phyloP scores from a whole-genome alignment of 1,284 basidiomycete species.

The Sanghuangporus weigelae region DNA sequence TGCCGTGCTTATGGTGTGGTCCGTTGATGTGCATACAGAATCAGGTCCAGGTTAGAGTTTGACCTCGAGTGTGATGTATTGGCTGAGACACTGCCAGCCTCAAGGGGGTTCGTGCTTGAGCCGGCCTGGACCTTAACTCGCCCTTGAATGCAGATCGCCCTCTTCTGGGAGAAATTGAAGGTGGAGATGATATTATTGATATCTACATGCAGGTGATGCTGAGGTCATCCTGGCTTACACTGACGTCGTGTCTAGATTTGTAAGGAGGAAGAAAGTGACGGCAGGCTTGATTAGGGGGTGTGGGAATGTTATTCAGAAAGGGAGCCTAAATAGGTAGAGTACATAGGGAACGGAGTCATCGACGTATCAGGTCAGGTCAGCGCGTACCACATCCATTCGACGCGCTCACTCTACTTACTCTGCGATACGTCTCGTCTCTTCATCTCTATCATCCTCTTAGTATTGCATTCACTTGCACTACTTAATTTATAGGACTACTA shows the following conservation, averaged over 20 bases:
- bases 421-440: background rate
- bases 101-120: background rate
- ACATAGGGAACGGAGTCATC: background rate
- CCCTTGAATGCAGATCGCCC: too few species aligned
- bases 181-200: background rate
- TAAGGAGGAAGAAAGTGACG: background rate
- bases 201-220: background rate
- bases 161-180: too few species aligned
- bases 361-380: background rate
- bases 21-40: background rate
- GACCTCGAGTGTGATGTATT: background rate
- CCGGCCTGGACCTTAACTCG: background rate
- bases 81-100: background rate
- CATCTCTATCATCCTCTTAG: background rate
- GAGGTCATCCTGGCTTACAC: background rate
- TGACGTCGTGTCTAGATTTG: background rate
- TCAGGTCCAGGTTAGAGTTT: background rate
- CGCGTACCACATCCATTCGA: background rate
- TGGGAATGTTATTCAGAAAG: background rate
- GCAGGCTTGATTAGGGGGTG: background rate
- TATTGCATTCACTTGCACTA: slow-evolving; percentile 1
- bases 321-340: background rate
- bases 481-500: slow-evolving; percentile 16
- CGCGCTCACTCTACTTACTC: background rate
- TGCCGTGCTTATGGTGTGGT: background rate